Conservation (phyloP, 2,329 filamentous ascomycete genomes). For the Plectosphaerella plurivora region DNA sequence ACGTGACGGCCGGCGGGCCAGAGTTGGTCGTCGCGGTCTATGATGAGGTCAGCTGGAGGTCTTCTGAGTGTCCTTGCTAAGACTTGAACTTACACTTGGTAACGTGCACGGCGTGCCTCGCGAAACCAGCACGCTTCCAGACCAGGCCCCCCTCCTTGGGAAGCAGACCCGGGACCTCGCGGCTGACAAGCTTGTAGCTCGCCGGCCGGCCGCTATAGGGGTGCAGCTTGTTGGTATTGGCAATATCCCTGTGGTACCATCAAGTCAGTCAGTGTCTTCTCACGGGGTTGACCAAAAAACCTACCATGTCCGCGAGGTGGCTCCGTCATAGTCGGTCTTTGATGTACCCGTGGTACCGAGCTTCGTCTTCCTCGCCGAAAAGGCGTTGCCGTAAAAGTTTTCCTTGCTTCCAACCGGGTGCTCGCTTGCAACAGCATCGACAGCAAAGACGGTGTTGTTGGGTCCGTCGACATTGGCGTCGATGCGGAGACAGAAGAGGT, state of each 20-base stretch:
- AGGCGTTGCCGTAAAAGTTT: conserved; percentile 88
- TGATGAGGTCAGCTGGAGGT: not conserved
- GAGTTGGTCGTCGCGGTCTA: conserved; percentile 75
- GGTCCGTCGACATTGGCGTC: conserved; percentile 85
- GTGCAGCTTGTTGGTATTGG: conserved; percentile 79
- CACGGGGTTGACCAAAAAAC: no score
- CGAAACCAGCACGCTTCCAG: conserved; percentile 87
- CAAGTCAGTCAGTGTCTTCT: no score
- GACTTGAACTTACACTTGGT: conserved; percentile 66
- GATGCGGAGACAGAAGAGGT: conserved; percentile 86
- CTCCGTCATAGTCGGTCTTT: conserved; percentile 75
- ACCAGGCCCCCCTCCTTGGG: conserved; percentile 79
- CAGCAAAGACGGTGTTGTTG: conserved; percentile 79
- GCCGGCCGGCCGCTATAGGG: conserved; percentile 81
- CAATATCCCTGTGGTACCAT: conserved; percentile 54
- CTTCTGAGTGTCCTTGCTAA: no score
- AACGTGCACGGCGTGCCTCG: conserved; percentile 81
- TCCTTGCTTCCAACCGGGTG: conserved; percentile 74
- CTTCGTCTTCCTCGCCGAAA: conserved; percentile 80
- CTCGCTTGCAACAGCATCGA: conserved; percentile 67
- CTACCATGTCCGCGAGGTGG: conserved; percentile 72
- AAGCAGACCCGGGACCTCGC: conserved; percentile 73
- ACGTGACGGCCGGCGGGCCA: conserved; percentile 85
- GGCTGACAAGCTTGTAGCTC: conserved; percentile 83
- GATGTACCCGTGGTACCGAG: conserved; percentile 65